These are phyloP conservation scores for Globisporangium nunn DNA, from an alignment of 352 stramenopile species.

Conservation along the genomic window DNA sequence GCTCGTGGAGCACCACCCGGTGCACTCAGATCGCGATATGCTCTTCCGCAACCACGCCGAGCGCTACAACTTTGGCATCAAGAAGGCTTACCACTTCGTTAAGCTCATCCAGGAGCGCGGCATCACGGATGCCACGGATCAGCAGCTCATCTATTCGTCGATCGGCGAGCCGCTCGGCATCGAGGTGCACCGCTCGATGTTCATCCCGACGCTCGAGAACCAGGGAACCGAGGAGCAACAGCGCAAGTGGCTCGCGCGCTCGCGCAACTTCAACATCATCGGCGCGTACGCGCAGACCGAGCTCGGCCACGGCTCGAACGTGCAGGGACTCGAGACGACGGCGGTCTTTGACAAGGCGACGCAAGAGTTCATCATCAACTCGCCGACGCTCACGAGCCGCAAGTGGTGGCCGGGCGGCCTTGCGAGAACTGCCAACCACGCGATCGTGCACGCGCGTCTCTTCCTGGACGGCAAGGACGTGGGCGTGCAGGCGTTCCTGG, in stretches of 20 bases:
- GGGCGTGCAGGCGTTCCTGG: conserved; percentile 73
- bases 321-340: conserved; percentile 88
- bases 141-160: conserved; percentile 27
- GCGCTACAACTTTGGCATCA: conserved; percentile 22
- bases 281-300: conserved; percentile 96
- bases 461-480: conserved; percentile 17
- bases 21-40: conserved; percentile 39
- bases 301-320: conserved; percentile 92
- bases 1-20: conserved; percentile 26
- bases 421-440: conserved; percentile 74
- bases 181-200: conserved; percentile 64
- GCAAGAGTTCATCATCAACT: conserved; percentile 89
- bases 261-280: conserved; percentile 64
- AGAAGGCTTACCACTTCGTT: conserved; percentile 35
- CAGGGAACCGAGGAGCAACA: conserved; percentile 56
- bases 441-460: conserved; percentile 89
- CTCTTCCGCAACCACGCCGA: conserved; percentile 42
- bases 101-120: conserved; percentile 22
- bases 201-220: conserved; percentile 61
- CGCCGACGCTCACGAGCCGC: conserved; percentile 88
- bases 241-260: too few species aligned
- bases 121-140: conserved; percentile 25
- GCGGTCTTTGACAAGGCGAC: conserved; percentile 79
- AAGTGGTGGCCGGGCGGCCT: conserved; percentile 96
- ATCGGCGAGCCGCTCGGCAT: conserved; percentile 39